phyloP scores from a whole-genome alignment of 2,329 filamentous ascomycete genomes.

The Dactylellina drechsleri region DNA sequence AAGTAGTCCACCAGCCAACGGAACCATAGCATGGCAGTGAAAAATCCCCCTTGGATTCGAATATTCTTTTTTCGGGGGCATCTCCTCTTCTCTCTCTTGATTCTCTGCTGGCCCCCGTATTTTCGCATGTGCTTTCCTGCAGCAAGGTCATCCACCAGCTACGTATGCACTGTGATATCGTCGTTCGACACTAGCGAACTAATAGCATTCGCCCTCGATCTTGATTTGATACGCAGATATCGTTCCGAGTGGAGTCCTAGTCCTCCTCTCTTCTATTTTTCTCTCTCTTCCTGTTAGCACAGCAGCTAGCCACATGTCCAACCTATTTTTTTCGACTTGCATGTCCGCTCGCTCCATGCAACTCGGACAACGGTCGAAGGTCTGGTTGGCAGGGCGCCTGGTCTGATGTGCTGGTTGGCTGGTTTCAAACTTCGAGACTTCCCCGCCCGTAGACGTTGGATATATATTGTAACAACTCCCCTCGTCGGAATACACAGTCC shows the following conservation, averaged over 20 bases:
- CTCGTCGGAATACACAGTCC: too few species aligned
- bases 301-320: slow-evolving; percentile 34
- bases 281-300: neutral
- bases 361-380: too few species aligned
- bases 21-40: neutral
- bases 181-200: slow-evolving; percentile 2
- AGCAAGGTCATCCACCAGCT: slow-evolving; percentile 27
- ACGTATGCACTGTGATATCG: slow-evolving; percentile 53
- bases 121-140: slow-evolving; percentile 50
- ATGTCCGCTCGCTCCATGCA: neutral
- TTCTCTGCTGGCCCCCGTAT: slow-evolving; percentile 16
- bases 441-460: too few species aligned
- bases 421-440: too few species aligned
- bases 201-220: too few species aligned
- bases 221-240: neutral
- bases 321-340: neutral
- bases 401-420: too few species aligned
- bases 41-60: neutral
- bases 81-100: slow-evolving; percentile 24
- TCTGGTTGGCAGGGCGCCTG: too few species aligned
- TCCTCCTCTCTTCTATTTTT: neutral
- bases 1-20: too few species aligned
- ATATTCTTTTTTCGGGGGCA: neutral
- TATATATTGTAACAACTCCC: too few species aligned
- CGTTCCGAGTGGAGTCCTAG: neutral